Evolutionary conservation across 73 alveolate species (phyloP).

Genomic region (Symbiodinium natans): DNA sequence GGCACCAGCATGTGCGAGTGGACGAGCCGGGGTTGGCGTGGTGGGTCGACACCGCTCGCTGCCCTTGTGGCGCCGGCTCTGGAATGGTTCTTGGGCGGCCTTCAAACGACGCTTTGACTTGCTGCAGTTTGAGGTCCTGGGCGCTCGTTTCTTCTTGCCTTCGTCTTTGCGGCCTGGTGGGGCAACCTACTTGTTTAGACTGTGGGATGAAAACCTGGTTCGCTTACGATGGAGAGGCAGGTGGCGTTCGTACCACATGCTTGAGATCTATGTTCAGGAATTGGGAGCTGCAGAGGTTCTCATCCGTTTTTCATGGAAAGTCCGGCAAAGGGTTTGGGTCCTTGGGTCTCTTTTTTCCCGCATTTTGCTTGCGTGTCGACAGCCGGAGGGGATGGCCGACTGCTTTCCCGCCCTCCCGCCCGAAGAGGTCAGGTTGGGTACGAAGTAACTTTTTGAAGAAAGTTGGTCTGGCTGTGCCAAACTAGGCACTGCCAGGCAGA

Average conservation of each 20-base stretch:
- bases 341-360: background rate
- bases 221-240: constrained; percentile 8
- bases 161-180: constrained; percentile 16
- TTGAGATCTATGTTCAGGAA: constrained; percentile 6
- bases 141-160: background rate
- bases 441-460: too few species aligned
- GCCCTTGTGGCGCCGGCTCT: background rate
- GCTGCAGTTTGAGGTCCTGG: background rate
- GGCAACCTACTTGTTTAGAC: background rate
- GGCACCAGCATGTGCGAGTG: background rate
- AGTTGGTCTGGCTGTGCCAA: too few species aligned
- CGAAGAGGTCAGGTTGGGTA: too few species aligned
- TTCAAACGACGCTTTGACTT: background rate
- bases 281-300: background rate
- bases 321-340: background rate
- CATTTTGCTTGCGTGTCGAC: background rate
- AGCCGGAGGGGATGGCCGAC: too few species aligned
- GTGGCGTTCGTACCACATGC: background rate
- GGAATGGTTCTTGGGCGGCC: background rate
- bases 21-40: background rate
- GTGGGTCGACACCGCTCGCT: background rate
- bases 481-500: too few species aligned
- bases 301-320: background rate
- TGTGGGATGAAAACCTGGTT: background rate
- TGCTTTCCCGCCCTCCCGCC: too few species aligned